Base-by-base conservation (phyloP, 768 basidiomycete species). In the Mycena metata region DNA sequence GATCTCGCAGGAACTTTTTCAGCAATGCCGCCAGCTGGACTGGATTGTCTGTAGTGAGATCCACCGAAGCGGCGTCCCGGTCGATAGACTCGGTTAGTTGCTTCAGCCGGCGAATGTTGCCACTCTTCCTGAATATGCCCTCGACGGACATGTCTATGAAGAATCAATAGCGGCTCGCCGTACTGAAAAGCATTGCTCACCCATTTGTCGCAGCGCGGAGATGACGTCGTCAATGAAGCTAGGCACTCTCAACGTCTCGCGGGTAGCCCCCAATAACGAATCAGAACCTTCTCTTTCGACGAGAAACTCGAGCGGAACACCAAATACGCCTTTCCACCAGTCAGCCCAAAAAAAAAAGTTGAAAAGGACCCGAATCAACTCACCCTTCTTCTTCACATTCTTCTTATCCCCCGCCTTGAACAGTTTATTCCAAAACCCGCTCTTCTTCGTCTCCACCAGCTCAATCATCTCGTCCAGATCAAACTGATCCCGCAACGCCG, bases 141-240 rank as follows among this genome's bases (percentile, higher is more conserved):
- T 99, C 98, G 45, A 99, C 87, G 11, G 98, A 99, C 95, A 99
- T 96, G 82, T 99, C 98, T 99, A 71, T 4, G 10, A 39, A 58
- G 51, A 36, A 49, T 69, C 7, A 67, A 43, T 23, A 52, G 45
- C n/a, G 35, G 24, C 43, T 54, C 23, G 41, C 11, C 23, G 67
- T 8, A 15, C 35, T 35, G 19, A 16, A 23, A 24, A 16, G 45
- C 11, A 16, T 11, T 19, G 81, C 92, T 70, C 64, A 98, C 97
- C 97, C 98, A 99, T 99, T 79, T 98, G 96, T 76, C 93, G 87
- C 98, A 99, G 99, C 13, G 98, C 96, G 57, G 96, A 97, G 51
- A 99, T 90, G 66, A 98, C 95, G 76, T 99, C 98, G 78, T 99
- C 98, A 64, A 99, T 94, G 78, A 99, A 98, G 79, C 95, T 98